Conservation (phyloP, 73 alveolate species). For the Paramecium primaurelia region DNA sequence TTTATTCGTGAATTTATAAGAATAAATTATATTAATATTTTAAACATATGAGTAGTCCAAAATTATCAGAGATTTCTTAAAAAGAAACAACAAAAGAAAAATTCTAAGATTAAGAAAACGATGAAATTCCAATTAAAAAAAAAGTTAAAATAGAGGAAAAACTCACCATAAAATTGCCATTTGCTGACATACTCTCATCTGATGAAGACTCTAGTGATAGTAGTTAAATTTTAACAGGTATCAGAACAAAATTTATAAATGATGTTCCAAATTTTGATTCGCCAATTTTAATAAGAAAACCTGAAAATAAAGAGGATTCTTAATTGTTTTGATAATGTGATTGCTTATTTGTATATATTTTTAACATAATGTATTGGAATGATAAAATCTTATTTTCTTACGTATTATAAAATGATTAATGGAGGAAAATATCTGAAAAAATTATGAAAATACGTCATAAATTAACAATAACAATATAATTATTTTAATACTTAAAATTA, state of each 20-base stretch:
- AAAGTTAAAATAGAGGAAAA: neutral
- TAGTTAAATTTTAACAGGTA: neutral
- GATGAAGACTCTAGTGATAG: neutral
- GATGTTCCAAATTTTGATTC: conserved; percentile 9
- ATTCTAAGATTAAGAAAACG: neutral
- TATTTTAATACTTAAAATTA: neutral
- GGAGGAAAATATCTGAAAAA: neutral
- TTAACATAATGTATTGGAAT: neutral
- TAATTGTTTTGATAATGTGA: neutral
- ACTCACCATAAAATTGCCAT: neutral
- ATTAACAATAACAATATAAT: neutral
- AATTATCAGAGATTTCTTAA: neutral
- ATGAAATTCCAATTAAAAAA: neutral
- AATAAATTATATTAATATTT: neutral
- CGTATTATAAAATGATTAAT: neutral
- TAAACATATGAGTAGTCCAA: neutral
- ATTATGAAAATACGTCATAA: neutral
- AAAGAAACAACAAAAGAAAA: neutral
- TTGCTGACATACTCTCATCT: neutral
- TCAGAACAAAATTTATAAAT: neutral
- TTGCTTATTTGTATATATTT: neutral
- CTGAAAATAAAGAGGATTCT: neutral
- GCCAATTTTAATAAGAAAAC: neutral
- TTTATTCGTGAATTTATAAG: neutral
- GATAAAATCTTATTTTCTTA: neutral